Conservation (phyloP, 2,329 filamentous ascomycete species). For the Neobulgaria alba region DNA sequence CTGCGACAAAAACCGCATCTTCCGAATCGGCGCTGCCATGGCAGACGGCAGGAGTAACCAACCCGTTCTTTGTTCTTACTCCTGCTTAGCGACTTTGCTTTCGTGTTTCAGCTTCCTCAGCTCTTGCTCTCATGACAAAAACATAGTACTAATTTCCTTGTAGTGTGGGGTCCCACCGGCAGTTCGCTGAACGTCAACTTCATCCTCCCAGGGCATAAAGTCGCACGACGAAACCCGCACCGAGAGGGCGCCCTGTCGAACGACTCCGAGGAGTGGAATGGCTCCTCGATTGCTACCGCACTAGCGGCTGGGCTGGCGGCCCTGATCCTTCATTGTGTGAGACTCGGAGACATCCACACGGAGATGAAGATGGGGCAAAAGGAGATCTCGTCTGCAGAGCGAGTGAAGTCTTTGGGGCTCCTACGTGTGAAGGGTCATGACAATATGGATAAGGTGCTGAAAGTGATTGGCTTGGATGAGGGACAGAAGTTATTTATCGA, state of each 20-base stretch:
- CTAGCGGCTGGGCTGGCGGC: constrained; percentile 27
- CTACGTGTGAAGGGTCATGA: too few relatives aligned
- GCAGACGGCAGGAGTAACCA: constrained; percentile 16
- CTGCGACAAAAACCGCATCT: constrained; percentile 19
- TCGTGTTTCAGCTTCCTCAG: too few relatives aligned
- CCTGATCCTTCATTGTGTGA: constrained; percentile 27
- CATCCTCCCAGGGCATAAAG: constrained; percentile 19
- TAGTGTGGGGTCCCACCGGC: constrained; percentile 12
- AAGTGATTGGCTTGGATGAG: too few relatives aligned
- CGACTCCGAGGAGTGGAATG: constrained; percentile 6
- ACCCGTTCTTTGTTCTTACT: too few relatives aligned
- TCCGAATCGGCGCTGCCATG: constrained; percentile 20
- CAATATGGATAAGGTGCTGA: too few relatives aligned
- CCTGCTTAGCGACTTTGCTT: too few relatives aligned
- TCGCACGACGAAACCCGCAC: constrained; percentile 3
- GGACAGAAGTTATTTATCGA: too few relatives aligned
- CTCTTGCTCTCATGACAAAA: too few relatives aligned
- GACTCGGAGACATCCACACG: constrained; percentile 7
- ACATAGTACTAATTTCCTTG: too few relatives aligned
- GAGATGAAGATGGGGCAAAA: not conserved
- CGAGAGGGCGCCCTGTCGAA: not conserved
- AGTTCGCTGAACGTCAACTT: constrained; percentile 24
- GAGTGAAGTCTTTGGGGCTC: not conserved
- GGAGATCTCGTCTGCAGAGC: not conserved
- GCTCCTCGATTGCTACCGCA: constrained; percentile 27